Percentiles rank a stretch among this genome's conserved stretches.
Evolutionary conservation across 2,329 filamentous ascomycete genomes (phyloP).

Genomic region (Chrysosporium keratinophilum): DNA sequence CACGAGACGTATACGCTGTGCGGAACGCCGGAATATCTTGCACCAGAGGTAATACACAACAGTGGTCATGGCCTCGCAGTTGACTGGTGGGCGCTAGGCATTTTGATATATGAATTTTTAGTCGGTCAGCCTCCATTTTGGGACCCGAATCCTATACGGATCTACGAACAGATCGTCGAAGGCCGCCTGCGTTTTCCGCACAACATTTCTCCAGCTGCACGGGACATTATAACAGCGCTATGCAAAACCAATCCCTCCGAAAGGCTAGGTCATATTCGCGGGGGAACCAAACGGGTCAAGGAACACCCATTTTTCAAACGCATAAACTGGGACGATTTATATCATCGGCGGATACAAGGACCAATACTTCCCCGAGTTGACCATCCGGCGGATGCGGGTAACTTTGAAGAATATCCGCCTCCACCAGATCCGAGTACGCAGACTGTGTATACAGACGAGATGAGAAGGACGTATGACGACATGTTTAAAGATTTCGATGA

Average conservation of each 20-base stretch:
- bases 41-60: conserved; percentile 57
- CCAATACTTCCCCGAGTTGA: conserved; percentile 53
- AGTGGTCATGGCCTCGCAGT: conserved; percentile 55
- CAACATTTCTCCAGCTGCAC: conserved; percentile 48
- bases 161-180: conserved; percentile 58
- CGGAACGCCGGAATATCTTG: conserved; percentile 57
- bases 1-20: conserved; percentile 56
- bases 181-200: conserved; percentile 52
- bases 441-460: conserved; percentile 49
- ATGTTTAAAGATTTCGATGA: conserved; percentile 48
- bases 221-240: conserved; percentile 51
- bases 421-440: conserved; percentile 42
- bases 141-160: conserved; percentile 60
- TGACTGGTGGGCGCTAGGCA: conserved; percentile 60
- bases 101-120: conserved; percentile 57
- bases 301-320: conserved; percentile 52
- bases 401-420: conserved; percentile 56
- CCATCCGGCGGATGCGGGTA: conserved; percentile 50
- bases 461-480: conserved; percentile 50
- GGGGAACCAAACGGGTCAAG: conserved; percentile 50
- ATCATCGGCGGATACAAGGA: conserved; percentile 48
- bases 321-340: conserved; percentile 54
- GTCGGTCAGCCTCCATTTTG: conserved; percentile 59
- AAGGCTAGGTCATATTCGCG: conserved; percentile 52
- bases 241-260: conserved; percentile 56